Percentiles rank a stretch among this genome's conserved stretches.
Evolutionary conservation across 2,329 filamentous ascomycete genomes (phyloP).

Genomic region (Diaporthe eres): DNA sequence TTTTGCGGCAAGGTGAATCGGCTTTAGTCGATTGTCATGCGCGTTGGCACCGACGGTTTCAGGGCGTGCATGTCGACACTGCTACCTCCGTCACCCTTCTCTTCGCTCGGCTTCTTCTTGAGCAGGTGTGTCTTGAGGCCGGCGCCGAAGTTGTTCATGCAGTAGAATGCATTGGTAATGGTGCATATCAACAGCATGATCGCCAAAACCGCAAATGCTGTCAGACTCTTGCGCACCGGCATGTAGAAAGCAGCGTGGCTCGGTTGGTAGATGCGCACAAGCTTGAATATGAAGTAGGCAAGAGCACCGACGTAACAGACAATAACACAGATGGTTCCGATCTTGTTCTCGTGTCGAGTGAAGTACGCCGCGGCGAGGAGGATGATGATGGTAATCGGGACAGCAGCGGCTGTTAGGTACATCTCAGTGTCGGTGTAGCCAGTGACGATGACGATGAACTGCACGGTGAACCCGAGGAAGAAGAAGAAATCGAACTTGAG

Average conservation of each 20-base stretch:
- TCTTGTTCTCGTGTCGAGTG: constrained; percentile 84
- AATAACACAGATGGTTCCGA: constrained; percentile 84
- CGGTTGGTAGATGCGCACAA: constrained; percentile 91
- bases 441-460: constrained; percentile 94
- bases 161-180: constrained; percentile 87
- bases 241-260: constrained; percentile 73
- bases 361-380: constrained; percentile 88
- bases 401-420: constrained; percentile 87
- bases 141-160: constrained; percentile 90
- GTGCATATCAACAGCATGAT: constrained; percentile 90
- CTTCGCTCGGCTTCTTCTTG: constrained; percentile 62
- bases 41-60: constrained; percentile 66
- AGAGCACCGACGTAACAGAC: constrained; percentile 89
- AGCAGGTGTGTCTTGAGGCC: constrained; percentile 91
- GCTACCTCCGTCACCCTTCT: constrained; percentile 67
- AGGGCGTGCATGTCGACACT: constrained; percentile 71
- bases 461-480: constrained; percentile 98
- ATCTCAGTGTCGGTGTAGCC: constrained; percentile 80
- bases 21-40: constrained; percentile 74
- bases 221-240: constrained; percentile 87
- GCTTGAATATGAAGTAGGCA: constrained; percentile 98
- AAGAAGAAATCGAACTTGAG: constrained; percentile 99
- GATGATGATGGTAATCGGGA: constrained; percentile 92
- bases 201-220: constrained; percentile 94
- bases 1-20: constrained; percentile 32